These are phyloP conservation scores for Chlamydomonas urium DNA, from an alignment of 139 green algal genomes.

Conservation along the genomic window DNA sequence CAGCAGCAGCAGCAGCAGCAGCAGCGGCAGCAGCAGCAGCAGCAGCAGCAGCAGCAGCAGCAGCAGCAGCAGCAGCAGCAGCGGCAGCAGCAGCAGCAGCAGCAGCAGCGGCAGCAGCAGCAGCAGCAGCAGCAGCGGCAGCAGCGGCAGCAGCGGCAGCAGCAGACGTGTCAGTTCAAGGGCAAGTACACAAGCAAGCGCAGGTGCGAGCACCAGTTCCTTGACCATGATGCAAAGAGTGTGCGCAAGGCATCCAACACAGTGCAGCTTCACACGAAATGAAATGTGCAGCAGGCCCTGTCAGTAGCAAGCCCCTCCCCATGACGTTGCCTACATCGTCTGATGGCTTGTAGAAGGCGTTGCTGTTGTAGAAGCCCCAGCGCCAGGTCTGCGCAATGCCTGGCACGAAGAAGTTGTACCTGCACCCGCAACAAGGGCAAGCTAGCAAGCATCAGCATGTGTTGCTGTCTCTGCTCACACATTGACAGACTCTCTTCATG, in stretches of 20 bases:
- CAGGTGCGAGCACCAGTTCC: not conserved
- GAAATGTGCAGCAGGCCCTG: too few species aligned
- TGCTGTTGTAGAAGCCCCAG: conserved; percentile 41
- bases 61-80: not conserved
- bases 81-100: not conserved
- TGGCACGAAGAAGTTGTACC: conserved; percentile 29
- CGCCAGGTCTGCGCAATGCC: conserved; percentile 27
- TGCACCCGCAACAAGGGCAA: not conserved
- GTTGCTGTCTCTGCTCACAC: not conserved
- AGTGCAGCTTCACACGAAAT: not conserved
- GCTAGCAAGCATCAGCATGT: too few species aligned
- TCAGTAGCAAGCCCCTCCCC: too few species aligned
- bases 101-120: too few species aligned
- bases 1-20: not conserved
- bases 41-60: not conserved
- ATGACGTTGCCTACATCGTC: too few species aligned
- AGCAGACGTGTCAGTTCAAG: too few species aligned
- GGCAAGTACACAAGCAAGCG: not conserved
- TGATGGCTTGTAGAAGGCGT: conserved; percentile 41
- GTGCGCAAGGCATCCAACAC: not conserved
- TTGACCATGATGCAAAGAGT: not conserved
- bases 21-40: not conserved
- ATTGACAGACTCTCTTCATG: too few species aligned
- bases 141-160: not conserved
- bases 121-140: not conserved